phyloP scores from a whole-genome alignment of 345 rosid genomes.

The Linum trigynum region DNA sequence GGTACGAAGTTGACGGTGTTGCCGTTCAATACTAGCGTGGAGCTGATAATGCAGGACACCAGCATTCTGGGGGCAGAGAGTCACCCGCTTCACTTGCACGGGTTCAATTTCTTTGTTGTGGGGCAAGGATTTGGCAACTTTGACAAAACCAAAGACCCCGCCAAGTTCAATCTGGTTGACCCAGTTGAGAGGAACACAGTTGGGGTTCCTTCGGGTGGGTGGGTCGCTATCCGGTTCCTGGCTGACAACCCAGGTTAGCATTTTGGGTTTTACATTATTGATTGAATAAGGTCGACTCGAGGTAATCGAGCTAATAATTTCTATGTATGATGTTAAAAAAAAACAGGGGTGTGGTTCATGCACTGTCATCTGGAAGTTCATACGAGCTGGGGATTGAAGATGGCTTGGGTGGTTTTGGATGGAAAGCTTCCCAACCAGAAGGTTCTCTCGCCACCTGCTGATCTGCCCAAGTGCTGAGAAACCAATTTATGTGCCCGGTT shows the following conservation, averaged over 20 bases:
- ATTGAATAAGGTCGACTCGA: too few species aligned
- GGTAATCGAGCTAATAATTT: too few species aligned
- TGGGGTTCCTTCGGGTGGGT: constrained; percentile 11
- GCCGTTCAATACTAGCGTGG: constrained; percentile 21
- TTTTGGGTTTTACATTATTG: too few species aligned
- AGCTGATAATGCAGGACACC: constrained; percentile 22
- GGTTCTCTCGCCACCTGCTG: constrained; percentile 19
- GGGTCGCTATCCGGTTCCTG: constrained; percentile 13
- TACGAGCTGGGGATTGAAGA: constrained; percentile 23
- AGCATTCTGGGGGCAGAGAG: constrained; percentile 27
- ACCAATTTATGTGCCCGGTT: too few species aligned
- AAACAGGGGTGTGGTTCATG: constrained; percentile 22
- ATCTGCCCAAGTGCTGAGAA: constrained; percentile 14
- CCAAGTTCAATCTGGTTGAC: constrained; percentile 20
- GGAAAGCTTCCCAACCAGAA: constrained; percentile 21
- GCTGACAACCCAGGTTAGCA: constrained; percentile 6
- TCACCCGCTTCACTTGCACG: constrained; percentile 25
- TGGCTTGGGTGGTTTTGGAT: constrained; percentile 24
- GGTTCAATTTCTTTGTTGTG: constrained; percentile 21
- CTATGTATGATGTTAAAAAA: too few species aligned
- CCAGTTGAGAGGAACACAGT: constrained; percentile 18
- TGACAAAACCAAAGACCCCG: constrained; percentile 17
- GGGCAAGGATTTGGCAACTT: constrained; percentile 22
- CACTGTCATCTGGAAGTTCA: constrained; percentile 25
- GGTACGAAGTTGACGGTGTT: constrained; percentile 17